Percentiles rank a stretch among this genome's conserved stretches.
Evolutionary conservation across 1,284 basidiomycete genomes (phyloP).

Genomic region (Volvariella surrecta): DNA sequence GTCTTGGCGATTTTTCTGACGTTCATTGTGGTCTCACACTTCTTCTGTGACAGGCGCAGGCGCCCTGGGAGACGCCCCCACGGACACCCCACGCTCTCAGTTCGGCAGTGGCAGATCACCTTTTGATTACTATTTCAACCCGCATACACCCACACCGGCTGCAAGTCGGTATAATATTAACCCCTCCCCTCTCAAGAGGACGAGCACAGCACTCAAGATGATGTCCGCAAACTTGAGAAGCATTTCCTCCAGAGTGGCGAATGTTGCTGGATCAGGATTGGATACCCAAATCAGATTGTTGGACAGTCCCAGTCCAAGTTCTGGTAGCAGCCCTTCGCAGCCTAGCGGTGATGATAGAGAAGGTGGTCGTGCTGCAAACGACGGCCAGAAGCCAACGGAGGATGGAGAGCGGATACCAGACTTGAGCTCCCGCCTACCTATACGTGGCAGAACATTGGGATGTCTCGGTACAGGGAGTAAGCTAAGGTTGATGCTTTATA

Average conservation of each 20-base stretch:
- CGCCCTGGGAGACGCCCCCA: too few relatives aligned
- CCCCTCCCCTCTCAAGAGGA: conserved; percentile 49
- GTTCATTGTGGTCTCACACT: too few relatives aligned
- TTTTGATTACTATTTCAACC: too few relatives aligned
- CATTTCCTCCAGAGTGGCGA: conserved; percentile 77
- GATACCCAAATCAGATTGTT: conserved; percentile 49
- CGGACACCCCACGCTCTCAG: conserved; percentile 26
- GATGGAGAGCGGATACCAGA: conserved; percentile 35
- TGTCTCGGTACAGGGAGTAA: conserved; percentile 65
- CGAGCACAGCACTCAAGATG: conserved; percentile 46
- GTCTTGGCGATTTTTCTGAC: too few relatives aligned
- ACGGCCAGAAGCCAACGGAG: conserved; percentile 12
- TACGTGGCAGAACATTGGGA: conserved; percentile 79
- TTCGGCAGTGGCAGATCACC: conserved; percentile 23
- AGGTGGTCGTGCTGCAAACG: conserved; percentile 9
- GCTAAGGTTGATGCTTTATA: conserved; percentile 56
- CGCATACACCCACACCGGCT: too few relatives aligned
- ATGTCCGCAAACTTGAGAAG: conserved; percentile 57
- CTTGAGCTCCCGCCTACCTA: conserved; percentile 35
- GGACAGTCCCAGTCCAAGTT: conserved; percentile 34
- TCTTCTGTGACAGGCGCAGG: conserved; percentile 20
- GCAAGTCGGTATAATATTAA: conserved; percentile 37
- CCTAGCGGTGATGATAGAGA: conserved; percentile 11
- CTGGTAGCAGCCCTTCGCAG: conserved; percentile 1
- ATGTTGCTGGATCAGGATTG: conserved; percentile 58